These are phyloP conservation scores for Alternaria tenuissima DNA, from an alignment of 2,329 filamentous ascomycete species.

Conservation along the genomic window DNA sequence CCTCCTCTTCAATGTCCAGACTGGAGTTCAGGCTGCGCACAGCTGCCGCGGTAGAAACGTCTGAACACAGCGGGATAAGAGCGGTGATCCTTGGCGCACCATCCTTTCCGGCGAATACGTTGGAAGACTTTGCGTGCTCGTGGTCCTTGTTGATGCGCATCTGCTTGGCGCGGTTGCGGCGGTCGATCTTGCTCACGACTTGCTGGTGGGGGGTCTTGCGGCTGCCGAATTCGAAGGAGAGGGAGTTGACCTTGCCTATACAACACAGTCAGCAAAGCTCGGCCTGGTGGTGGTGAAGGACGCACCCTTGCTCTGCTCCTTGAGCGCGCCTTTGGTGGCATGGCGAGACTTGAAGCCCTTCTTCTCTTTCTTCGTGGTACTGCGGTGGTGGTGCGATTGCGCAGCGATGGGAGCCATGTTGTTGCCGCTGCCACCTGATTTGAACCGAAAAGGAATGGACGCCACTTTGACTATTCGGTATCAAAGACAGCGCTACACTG, in stretches of 20 bases:
- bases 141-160: slow-evolving; percentile 82
- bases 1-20: slow-evolving; percentile 76
- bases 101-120: slow-evolving; percentile 84
- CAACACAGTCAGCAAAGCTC: slow-evolving; percentile 23
- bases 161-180: slow-evolving; percentile 94
- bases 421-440: slow-evolving; percentile 69
- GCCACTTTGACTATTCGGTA: slow-evolving; percentile 41
- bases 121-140: slow-evolving; percentile 80
- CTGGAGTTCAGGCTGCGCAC: slow-evolving; percentile 77
- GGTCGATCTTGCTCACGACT: slow-evolving; percentile 96
- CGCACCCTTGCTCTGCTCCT: slow-evolving; percentile 83
- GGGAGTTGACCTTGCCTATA: slow-evolving; percentile 75
- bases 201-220: slow-evolving; percentile 94
- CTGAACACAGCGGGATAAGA: slow-evolving; percentile 81
- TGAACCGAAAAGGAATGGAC: slow-evolving; percentile 78
- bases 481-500: slow-evolving; percentile 18
- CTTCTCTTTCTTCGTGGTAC: slow-evolving; percentile 86
- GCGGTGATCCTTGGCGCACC: slow-evolving; percentile 89
- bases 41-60: slow-evolving; percentile 72
- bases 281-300: background rate
- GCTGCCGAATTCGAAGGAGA: slow-evolving; percentile 68
- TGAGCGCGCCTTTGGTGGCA: slow-evolving; percentile 84
- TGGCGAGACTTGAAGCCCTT: slow-evolving; percentile 95
- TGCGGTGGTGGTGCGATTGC: slow-evolving; percentile 80
- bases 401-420: slow-evolving; percentile 76